Conservation (phyloP, 2,329 filamentous ascomycete genomes). For the Colletotrichum phormii region DNA sequence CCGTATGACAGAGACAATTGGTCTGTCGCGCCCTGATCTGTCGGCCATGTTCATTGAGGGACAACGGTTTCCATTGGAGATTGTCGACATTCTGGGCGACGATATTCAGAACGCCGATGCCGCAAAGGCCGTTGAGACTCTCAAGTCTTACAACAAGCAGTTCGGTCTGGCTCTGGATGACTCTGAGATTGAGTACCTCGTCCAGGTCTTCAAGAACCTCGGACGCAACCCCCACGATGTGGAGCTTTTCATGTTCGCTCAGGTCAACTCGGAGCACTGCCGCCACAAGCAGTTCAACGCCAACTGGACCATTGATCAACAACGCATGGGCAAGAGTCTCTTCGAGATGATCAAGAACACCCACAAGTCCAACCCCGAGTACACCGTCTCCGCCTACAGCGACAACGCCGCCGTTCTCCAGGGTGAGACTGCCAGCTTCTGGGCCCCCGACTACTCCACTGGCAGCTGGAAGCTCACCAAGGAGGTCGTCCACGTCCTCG, state of each 20-base stretch:
- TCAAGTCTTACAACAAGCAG: constrained; percentile 85
- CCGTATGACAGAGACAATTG: constrained; percentile 93
- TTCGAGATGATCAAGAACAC: constrained; percentile 98
- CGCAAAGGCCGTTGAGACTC: constrained; percentile 67
- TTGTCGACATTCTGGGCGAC: constrained; percentile 78
- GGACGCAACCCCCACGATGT: constrained; percentile 83
- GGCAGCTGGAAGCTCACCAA: constrained; percentile 90
- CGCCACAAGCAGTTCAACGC: constrained; percentile 94
- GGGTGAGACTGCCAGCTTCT: constrained; percentile 76
- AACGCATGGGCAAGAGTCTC: constrained; percentile 80
- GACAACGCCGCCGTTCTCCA: constrained; percentile 96
- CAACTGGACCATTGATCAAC: constrained; percentile 92
- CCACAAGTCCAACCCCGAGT: constrained; percentile 82
- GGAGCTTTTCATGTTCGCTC: constrained; percentile 99
- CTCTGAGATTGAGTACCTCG: constrained; percentile 92
- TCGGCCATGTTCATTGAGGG: constrained; percentile 82
- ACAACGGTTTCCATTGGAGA: constrained; percentile 71
- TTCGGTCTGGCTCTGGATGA: constrained; percentile 88
- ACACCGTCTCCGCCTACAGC: constrained; percentile 95
- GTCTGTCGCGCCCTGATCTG: constrained; percentile 74
- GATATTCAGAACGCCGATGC: constrained; percentile 55
- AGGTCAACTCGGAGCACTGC: constrained; percentile 98
- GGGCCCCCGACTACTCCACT: constrained; percentile 88
- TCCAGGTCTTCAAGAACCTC: constrained; percentile 63
- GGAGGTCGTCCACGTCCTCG: constrained; percentile 87